Conservation (phyloP, 139 green algal species). For the Yamagishiella unicocca region DNA sequence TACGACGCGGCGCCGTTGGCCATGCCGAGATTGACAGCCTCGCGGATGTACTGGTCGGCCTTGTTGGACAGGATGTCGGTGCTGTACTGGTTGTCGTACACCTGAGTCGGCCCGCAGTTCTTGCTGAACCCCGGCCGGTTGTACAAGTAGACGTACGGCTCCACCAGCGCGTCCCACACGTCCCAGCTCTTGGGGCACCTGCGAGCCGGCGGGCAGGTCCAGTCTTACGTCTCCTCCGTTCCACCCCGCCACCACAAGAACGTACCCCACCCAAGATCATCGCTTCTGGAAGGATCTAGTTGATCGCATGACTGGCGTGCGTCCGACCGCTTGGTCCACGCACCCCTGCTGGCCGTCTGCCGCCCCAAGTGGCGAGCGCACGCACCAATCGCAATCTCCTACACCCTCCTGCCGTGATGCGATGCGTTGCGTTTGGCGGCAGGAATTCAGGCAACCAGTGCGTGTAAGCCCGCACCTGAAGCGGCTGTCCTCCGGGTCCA, state of each 20-base stretch:
- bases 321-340: too few relatives aligned
- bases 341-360: too few relatives aligned
- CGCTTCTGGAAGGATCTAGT: too few relatives aligned
- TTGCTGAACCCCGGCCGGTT: slow-evolving; percentile 16
- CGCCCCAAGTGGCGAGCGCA: too few relatives aligned
- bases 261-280: too few relatives aligned
- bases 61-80: slow-evolving; percentile 36
- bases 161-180: slow-evolving; percentile 31
- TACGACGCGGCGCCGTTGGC: neutral
- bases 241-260: too few relatives aligned
- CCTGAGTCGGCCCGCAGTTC: slow-evolving; percentile 11
- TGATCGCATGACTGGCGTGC: too few relatives aligned
- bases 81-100: slow-evolving; percentile 7
- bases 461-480: slow-evolving; percentile 49
- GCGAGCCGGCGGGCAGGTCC: neutral
- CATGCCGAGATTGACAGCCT: neutral
- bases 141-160: slow-evolving; percentile 43
- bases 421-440: too few relatives aligned
- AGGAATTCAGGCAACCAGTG: too few relatives aligned
- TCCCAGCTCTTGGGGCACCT: slow-evolving; percentile 27
- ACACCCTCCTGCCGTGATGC: too few relatives aligned
- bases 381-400: too few relatives aligned
- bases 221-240: too few relatives aligned
- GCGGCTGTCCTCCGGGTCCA: slow-evolving; percentile 1
- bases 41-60: slow-evolving; percentile 19